A percentile compares a stretch with the other conserved stretches of the same genome.
These are phyloP conservation scores for Didymella sp. DNA, from an alignment of 2,329 filamentous ascomycete species.

Conservation along the genomic window DNA sequence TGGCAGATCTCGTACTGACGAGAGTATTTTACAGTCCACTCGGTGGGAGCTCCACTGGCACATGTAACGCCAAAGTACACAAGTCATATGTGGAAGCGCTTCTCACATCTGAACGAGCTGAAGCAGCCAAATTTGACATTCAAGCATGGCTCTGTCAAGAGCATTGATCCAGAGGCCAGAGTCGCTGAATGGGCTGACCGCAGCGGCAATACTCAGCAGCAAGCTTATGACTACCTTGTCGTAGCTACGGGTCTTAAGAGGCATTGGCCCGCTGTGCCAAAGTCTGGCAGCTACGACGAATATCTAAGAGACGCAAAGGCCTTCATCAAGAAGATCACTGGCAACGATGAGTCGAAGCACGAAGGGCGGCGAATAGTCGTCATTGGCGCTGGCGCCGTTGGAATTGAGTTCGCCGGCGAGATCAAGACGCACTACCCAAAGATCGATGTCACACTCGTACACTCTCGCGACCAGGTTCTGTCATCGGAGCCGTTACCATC, in stretches of 20 bases:
- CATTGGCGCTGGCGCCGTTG: conserved; percentile 80
- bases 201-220: conserved; percentile 53
- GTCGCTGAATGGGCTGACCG: conserved; percentile 63
- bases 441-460: conserved; percentile 73
- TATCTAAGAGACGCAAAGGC: conserved; percentile 68
- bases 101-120: conserved; percentile 70
- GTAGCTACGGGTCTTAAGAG: conserved; percentile 73
- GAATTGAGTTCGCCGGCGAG: conserved; percentile 82
- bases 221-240: conserved; percentile 76
- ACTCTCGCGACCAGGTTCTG: conserved; percentile 73
- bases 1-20: conserved; percentile 28
- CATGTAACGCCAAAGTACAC: conserved; percentile 70
- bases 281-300: conserved; percentile 65
- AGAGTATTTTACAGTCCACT: conserved; percentile 63
- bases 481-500: conserved; percentile 76
- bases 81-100: conserved; percentile 73
- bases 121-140: conserved; percentile 67
- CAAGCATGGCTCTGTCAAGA: conserved; percentile 69
- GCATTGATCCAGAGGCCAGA: conserved; percentile 66
- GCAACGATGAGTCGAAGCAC: conserved; percentile 34
- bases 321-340: conserved; percentile 61
- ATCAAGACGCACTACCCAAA: conserved; percentile 71
- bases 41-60: conserved; percentile 77
- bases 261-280: conserved; percentile 75
- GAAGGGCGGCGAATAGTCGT: conserved; percentile 65